Conservation (phyloP, 441 rosid species). For the Adansonia grandidieri region DNA sequence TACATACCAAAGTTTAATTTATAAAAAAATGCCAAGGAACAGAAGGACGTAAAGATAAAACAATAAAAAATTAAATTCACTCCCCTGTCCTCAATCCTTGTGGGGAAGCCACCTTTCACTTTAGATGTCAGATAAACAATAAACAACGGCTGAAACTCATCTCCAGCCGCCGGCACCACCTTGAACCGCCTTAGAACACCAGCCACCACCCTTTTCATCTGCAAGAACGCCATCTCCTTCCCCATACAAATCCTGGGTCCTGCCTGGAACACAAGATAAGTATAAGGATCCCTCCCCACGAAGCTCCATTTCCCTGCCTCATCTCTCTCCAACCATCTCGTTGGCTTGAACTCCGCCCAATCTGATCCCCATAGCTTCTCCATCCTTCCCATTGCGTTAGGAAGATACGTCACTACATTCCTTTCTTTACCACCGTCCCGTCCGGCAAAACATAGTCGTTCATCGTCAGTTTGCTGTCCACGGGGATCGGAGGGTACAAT, state of each 20-base stretch:
- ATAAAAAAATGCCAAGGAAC: background rate
- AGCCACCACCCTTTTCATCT: slow-evolving; percentile 60
- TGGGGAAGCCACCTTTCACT: slow-evolving; percentile 51
- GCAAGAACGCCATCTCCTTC: slow-evolving; percentile 66
- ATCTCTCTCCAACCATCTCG: slow-evolving; percentile 51
- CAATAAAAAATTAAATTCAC: background rate
- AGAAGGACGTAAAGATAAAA: background rate
- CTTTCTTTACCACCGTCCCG: slow-evolving; percentile 55
- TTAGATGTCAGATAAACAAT: slow-evolving; percentile 37
- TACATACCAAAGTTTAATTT: too few species aligned
- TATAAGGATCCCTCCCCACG: slow-evolving; percentile 45
- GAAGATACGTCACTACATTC: slow-evolving; percentile 44
- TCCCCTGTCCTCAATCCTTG: slow-evolving; percentile 40
- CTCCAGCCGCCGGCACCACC: slow-evolving; percentile 41
- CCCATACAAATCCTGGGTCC: slow-evolving; percentile 68
- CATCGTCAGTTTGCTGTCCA: slow-evolving; percentile 42
- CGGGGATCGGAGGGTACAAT: slow-evolving; percentile 56
- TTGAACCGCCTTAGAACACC: slow-evolving; percentile 43
- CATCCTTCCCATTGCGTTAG: slow-evolving; percentile 61
- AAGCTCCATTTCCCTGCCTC: slow-evolving; percentile 41
- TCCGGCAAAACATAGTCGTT: slow-evolving; percentile 53
- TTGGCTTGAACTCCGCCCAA: slow-evolving; percentile 58
- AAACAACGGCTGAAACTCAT: slow-evolving; percentile 40
- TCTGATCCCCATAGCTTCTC: slow-evolving; percentile 56
- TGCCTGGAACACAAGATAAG: slow-evolving; percentile 60